Conservation (phyloP, 1,284 basidiomycete species). For the Leccinum pallidistipes region DNA sequence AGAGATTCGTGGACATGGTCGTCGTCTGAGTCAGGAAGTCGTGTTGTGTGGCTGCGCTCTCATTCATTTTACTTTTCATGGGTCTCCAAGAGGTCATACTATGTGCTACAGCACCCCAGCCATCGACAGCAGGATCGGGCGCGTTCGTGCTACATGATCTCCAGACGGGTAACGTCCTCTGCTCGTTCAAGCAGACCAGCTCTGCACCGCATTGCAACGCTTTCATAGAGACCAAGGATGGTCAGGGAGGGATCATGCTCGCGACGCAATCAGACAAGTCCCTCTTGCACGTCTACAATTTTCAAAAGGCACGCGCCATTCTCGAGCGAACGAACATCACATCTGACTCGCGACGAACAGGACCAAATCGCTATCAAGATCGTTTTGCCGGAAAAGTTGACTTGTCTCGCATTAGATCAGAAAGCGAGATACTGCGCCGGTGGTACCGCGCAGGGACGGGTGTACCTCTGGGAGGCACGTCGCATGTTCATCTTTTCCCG, state of each 20-base stretch:
- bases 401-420: slow-evolving; percentile 75
- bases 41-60: slow-evolving; percentile 19
- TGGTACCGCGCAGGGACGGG: slow-evolving; percentile 84
- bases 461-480: slow-evolving; percentile 90
- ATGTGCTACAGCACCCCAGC: slow-evolving; percentile 57
- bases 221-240: slow-evolving; percentile 60
- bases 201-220: slow-evolving; percentile 57
- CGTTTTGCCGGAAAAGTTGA: slow-evolving; percentile 86
- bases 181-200: slow-evolving; percentile 76
- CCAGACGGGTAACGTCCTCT: slow-evolving; percentile 63
- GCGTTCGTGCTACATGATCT: slow-evolving; percentile 70
- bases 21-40: slow-evolving; percentile 3
- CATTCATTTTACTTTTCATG: slow-evolving; percentile 34
- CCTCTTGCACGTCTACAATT: slow-evolving; percentile 77
- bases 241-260: slow-evolving; percentile 74
- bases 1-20: slow-evolving; percentile 57
- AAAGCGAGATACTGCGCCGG: slow-evolving; percentile 81
- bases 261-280: slow-evolving; percentile 80
- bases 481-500: neutral
- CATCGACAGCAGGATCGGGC: slow-evolving; percentile 51
- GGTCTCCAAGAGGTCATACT: slow-evolving; percentile 67
- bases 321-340: neutral
- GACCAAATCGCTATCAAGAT: slow-evolving; percentile 87
- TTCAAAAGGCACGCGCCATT: slow-evolving; percentile 66
- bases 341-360: slow-evolving; percentile 40